A percentile compares a stretch with the other conserved stretches of the same genome.
phyloP scores from a whole-genome alignment of 1,284 basidiomycete genomes.

The Ganoderma meredithae region DNA sequence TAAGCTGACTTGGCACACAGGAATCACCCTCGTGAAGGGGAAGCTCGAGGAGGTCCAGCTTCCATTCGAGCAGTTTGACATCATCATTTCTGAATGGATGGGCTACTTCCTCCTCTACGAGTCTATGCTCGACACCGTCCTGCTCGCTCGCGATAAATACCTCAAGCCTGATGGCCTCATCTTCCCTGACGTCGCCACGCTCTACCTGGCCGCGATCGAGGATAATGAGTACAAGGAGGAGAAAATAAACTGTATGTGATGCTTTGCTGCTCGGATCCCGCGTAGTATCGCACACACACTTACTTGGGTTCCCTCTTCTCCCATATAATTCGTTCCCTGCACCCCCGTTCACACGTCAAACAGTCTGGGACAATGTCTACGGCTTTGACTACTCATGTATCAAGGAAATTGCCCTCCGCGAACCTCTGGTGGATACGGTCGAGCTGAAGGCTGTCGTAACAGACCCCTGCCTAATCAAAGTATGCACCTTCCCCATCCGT shows the following conservation, averaged over 20 bases:
- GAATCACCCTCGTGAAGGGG: constrained; percentile 95
- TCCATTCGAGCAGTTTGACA: constrained; percentile 91
- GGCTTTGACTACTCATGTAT: constrained; percentile 99
- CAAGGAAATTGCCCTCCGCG: constrained; percentile 97
- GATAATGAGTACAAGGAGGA: constrained; percentile 99
- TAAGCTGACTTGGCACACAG: constrained; percentile 47
- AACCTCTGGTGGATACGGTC: constrained; percentile 98
- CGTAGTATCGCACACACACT: background rate
- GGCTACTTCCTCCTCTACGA: constrained; percentile 97
- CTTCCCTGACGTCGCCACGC: constrained; percentile 95
- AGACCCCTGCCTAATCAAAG: constrained; percentile 88
- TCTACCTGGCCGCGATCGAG: constrained; percentile 97
- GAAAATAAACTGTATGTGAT: constrained; percentile 92
- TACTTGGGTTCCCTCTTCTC: background rate
- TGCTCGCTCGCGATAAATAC: constrained; percentile 97
- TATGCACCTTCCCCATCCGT: constrained; percentile 40
- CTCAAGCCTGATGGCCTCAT: constrained; percentile 90
- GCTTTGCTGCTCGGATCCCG: background rate
- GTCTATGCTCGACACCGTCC: constrained; percentile 99
- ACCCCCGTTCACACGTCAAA: background rate
- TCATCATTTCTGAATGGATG: constrained; percentile 99
- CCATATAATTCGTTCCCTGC: background rate
- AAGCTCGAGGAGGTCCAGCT: constrained; percentile 94
- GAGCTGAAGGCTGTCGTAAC: constrained; percentile 93
- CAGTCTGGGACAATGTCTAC: constrained; percentile 99